Evolutionary conservation across 495 filamentous ascomycete genomes (phyloP).

Genomic region (Neurospora sp.): DNA sequence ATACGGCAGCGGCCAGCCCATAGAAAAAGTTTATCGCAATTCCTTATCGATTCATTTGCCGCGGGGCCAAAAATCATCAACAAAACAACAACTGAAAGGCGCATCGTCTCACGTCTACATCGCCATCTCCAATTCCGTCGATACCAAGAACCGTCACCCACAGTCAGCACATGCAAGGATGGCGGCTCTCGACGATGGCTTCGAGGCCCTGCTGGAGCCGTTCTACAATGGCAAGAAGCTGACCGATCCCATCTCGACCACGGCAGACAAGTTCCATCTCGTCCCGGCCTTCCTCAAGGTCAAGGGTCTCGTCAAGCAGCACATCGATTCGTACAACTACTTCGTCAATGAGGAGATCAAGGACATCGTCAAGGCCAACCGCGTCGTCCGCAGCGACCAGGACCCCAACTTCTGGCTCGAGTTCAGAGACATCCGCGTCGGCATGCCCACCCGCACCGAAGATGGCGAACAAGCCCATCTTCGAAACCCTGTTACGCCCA

Average conservation of each 20-base stretch:
- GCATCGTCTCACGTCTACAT: neutral
- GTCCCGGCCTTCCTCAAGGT: conserved; percentile 94
- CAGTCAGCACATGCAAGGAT: conserved; percentile 21
- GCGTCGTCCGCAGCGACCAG: conserved; percentile 74
- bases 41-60: neutral
- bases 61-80: neutral
- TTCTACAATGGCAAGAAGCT: conserved; percentile 94
- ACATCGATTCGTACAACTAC: conserved; percentile 91
- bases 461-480: conserved; percentile 46
- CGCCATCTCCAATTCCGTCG: neutral
- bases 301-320: conserved; percentile 64
- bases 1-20: neutral
- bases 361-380: conserved; percentile 86
- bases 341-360: conserved; percentile 93
- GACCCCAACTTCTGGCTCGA: conserved; percentile 80
- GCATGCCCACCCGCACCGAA: conserved; percentile 64
- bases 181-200: conserved; percentile 43
- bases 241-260: conserved; percentile 90
- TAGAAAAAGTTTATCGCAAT: neutral
- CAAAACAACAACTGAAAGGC: neutral
- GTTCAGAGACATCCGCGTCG: conserved; percentile 81
- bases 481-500: conserved; percentile 63
- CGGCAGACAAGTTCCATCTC: conserved; percentile 87
- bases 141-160: neutral
- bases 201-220: conserved; percentile 83